phyloP scores from a whole-genome alignment of 306 rosid genomes.

The Malus sylvestris region DNA sequence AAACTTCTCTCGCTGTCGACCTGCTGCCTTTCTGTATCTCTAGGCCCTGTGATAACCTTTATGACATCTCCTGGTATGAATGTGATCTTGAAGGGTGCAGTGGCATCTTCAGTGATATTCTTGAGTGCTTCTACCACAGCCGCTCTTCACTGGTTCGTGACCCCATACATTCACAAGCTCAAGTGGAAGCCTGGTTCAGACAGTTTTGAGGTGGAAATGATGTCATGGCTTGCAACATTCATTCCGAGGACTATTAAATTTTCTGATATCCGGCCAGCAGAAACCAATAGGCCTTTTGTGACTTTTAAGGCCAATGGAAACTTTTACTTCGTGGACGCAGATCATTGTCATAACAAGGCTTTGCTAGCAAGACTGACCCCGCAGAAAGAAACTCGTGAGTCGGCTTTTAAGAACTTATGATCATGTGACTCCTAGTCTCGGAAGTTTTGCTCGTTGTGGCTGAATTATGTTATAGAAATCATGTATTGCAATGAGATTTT shows the following conservation, averaged over 20 bases:
- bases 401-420: conserved; percentile 61
- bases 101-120: conserved; percentile 76
- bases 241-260: conserved; percentile 55
- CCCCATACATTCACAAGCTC: conserved; percentile 77
- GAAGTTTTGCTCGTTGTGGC: neutral
- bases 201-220: conserved; percentile 71
- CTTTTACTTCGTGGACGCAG: conserved; percentile 67
- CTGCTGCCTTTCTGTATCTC: conserved; percentile 86
- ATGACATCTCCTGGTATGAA: conserved; percentile 90
- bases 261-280: conserved; percentile 60
- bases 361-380: conserved; percentile 73
- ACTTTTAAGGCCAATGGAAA: conserved; percentile 69
- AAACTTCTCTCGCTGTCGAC: conserved; percentile 91
- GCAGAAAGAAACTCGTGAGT: conserved; percentile 40
- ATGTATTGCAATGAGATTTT: neutral
- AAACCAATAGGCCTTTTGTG: conserved; percentile 80
- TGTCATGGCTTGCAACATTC: conserved; percentile 69
- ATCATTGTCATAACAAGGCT: conserved; percentile 82
- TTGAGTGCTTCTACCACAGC: conserved; percentile 65
- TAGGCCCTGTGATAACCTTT: conserved; percentile 88
- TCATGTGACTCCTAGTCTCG: neutral
- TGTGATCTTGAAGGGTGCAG: conserved; percentile 88
- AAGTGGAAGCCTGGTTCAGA: conserved; percentile 88
- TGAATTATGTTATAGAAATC: neutral
- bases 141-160: conserved; percentile 80